phyloP scores from a whole-genome alignment of 176 grass and related monocot genomes.

The Carex parvula region DNA sequence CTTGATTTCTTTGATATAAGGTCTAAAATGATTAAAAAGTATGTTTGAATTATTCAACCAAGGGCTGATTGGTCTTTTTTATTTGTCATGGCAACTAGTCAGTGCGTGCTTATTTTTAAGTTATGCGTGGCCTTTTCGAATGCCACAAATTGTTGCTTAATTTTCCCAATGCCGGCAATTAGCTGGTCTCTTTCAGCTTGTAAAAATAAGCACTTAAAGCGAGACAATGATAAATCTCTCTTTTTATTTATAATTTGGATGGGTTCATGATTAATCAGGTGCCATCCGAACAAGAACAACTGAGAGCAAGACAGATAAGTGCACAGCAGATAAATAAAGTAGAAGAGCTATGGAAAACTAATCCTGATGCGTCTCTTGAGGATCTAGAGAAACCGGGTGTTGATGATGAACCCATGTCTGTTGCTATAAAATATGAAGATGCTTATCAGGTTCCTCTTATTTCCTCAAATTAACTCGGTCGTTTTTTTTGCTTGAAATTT shows the following conservation, averaged over 20 bases:
- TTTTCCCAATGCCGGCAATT: neutral
- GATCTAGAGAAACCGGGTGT: constrained; percentile 98
- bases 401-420: constrained; percentile 86
- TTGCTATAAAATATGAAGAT: constrained; percentile 97
- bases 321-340: constrained; percentile 99
- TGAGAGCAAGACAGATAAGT: constrained; percentile 93
- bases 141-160: neutral
- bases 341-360: constrained; percentile 97
- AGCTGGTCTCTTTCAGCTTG: neutral
- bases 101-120: neutral
- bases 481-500: neutral
- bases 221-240: neutral
- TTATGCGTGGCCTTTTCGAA: neutral
- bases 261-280: constrained; percentile 49
- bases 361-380: constrained; percentile 94
- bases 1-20: neutral
- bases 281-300: constrained; percentile 94
- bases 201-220: neutral
- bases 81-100: neutral
- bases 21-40: neutral
- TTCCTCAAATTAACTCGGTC: constrained; percentile 20
- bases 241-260: constrained; percentile 17
- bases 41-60: neutral
- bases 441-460: constrained; percentile 80
- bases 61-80: neutral